Evolutionary conservation across 345 rosid species (phyloP), one percentile per base, ranked within the genome.

Genomic region (Ceriops tagal): DNA sequence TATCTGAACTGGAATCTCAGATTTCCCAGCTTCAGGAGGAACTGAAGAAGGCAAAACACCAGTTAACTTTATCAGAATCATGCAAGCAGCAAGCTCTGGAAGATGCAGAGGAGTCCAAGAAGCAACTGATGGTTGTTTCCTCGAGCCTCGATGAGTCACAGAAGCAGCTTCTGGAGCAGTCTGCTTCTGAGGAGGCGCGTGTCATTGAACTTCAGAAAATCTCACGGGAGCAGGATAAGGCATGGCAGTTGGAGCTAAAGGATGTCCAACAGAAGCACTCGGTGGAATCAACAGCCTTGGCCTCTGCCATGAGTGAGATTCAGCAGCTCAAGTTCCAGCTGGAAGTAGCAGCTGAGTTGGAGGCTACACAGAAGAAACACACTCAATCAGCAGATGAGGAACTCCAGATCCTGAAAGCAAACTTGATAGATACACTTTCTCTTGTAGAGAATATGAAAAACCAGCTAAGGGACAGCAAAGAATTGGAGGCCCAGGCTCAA

Each of bases 201-300:
- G 77, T 90, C 46, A 81, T 83, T 15, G 96, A 92, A 78, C 91
- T 88, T 62, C 85, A 86, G 19, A 81, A 85, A 60, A 79, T 90
- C 59, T 92, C 96, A 26, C 90, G 83, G 5, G 97, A 95, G 59
- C 83, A 92, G 61, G 98, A 95, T 78, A 80, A 78, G 73, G 87
- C 85, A 0, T 90, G 96, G 96, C 84, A 92, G 62, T 92, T 96
- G 30, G 97, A 92, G 68, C 88, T 95, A 7, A 93, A 89, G 80
- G 92, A 96, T 34, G 73, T 88, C 77, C 96, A 85, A 73, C 87
- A 87, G 76, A 93, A 88, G 58, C 87, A 92, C 53, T 72, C 81
- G 4, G 79, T 86, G 83, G 93, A 95, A 74, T 82, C 96, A 1
- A 82, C 96, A 59, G 92, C 92, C 65, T 72, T 95, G 67, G 83